Evolutionary conservation across 2,329 filamentous ascomycete genomes (phyloP), one percentile per base, ranked within the genome.

Genomic region (Coleophoma crateriformis): DNA sequence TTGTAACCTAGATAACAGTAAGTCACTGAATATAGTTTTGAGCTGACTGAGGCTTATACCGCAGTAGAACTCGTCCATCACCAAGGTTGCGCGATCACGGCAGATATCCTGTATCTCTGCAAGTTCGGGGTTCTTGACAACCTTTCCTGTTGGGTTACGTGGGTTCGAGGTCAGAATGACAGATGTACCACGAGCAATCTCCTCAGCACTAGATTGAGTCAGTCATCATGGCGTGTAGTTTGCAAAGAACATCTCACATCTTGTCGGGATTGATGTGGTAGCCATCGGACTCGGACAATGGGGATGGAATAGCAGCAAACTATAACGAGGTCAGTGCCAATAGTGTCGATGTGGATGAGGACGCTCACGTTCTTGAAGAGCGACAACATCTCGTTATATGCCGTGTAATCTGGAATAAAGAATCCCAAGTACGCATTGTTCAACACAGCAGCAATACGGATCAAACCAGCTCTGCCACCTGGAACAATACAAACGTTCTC

Each of bases 401-500:
- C 92, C 3, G 91, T 96, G 72, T 96, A 96, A 68, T 96, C 88
- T 42, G 89, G 89, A 65, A 95, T 88, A 71, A 95, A 96, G 78
- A 96, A 96, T 39, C 87, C 89, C 55, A 96, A 77, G 64, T 95
- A 95, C 49, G 90, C 85, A 67, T 95, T 95, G 56, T 92, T 92
- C 59, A 97, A 72, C 6, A 97, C 90, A 46, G 92, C 92, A 17
- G 92, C 92, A 66, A 97, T 96, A 60, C 92, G 83, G 67, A 96
- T 96, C 70, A 97, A 74, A 45, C 92, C 92, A 33, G 92, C 92
- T 61, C 92, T 83, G 37, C 92, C 92, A 68, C 91, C 91, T 42
- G 92, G 92, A 3, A 97, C 92, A 66, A 97, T 95, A 67, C 88
- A 91, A 15, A 96, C 92, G 68, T 97, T 97, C 75, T 97, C 92